phyloP scores from a whole-genome alignment of 1,284 basidiomycete species.

The Amylostereum chailletii region DNA sequence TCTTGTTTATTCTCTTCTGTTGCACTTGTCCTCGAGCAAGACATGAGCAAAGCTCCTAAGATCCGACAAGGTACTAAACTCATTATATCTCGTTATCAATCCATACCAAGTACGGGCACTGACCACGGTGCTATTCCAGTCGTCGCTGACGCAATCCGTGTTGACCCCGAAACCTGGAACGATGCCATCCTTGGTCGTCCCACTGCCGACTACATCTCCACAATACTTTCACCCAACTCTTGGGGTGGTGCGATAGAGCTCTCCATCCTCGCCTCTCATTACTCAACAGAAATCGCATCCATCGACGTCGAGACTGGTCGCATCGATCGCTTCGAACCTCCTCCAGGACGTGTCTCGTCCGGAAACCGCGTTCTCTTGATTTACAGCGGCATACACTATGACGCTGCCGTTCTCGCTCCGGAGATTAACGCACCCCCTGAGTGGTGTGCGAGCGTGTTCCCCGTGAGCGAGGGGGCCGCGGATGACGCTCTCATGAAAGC shows the following conservation, averaged over 20 bases:
- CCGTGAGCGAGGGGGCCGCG: conserved; percentile 36
- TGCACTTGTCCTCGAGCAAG: conserved; percentile 78
- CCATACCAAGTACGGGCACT: too few species aligned
- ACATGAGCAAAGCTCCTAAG: conserved; percentile 52
- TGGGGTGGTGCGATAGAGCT: conserved; percentile 96
- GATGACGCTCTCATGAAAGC: conserved; percentile 57
- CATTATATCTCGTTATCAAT: conserved; percentile 1
- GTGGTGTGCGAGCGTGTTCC: conserved; percentile 86
- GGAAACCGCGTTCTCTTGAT: conserved; percentile 56
- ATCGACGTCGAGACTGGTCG: conserved; percentile 89
- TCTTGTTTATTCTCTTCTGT: conserved; percentile 87
- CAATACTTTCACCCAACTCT: conserved; percentile 69
- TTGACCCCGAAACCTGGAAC: conserved; percentile 63
- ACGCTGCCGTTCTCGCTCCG: conserved; percentile 80
- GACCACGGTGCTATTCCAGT: conserved; percentile 33
- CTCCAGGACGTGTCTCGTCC: conserved; percentile 19
- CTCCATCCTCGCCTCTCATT: conserved; percentile 74
- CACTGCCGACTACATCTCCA: conserved; percentile 68
- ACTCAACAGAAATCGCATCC: conserved; percentile 77
- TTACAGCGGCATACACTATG: conserved; percentile 94
- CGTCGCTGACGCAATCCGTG: conserved; percentile 72
- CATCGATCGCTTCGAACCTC: conserved; percentile 76
- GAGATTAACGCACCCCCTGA: conserved; percentile 63
- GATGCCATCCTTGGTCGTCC: conserved; percentile 80
- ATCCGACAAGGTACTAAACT: conserved; percentile 53